Evolutionary conservation across 129 eudicot genomes (phyloP), one percentile per base, ranked within the genome.

Genomic region (Gnaphalium uliginosum): DNA sequence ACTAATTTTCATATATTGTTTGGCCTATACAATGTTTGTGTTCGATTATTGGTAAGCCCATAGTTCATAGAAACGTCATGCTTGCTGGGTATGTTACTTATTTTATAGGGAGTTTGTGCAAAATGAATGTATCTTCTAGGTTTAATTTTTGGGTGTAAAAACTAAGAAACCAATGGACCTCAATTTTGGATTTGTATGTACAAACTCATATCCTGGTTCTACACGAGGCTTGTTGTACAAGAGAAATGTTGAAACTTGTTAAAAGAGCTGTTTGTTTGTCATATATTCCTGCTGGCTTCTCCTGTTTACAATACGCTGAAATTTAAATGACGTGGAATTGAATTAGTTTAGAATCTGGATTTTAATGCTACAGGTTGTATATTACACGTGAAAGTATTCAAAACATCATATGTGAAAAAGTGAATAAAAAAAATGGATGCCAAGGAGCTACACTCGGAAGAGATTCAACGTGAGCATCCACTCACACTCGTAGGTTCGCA

Each of bases 81-180:
- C 15, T 19, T 59, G 50, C 17, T 58, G 54, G 72, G 65, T 30
- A 23, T 30, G 79, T 75, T 65, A 50, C 22, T 19, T 51, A 22
- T 25, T 18, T 33, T 66, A 66, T 43, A 66, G 29, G 71, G 51
- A 30, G 79, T 72, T 73, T 65, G 79, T 73, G 79, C 69, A 77
- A 11, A 59, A 41, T 57, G 77, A 26, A 33, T 72, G 61, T 72
- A 76, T 79, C 68, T 78, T 59, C 56, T 79, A 21, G 66, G 29
- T 78, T 46, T 41, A 35, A 1, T 68, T 53, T 77, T 15, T 62
- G 77, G 23, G 73, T 64, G 17, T 78, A 41, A 71, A 63, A 72
- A 76, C 80, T 33, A 33, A 67, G 37, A 62, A n/a, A 53, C 56
- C 29, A 32, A 27, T 1, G 63, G 54, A 59, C 25, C 19, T 21